phyloP scores from a whole-genome alignment of 148 eudicot genomes.

The Diospyros kaki region DNA sequence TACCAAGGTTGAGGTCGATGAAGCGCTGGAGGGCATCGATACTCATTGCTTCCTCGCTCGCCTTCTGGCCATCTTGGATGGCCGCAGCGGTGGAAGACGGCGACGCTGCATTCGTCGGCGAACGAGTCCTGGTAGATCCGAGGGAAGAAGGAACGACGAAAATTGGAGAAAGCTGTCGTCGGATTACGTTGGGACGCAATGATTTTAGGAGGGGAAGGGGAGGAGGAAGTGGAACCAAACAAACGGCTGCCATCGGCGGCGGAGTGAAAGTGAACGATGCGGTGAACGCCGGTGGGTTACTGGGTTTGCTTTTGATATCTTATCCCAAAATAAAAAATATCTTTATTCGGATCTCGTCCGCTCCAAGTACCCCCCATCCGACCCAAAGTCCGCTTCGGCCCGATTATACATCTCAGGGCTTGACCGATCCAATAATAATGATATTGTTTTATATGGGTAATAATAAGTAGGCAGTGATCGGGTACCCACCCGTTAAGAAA shows the following conservation, averaged over 20 bases:
- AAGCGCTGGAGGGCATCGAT: conserved; percentile 63
- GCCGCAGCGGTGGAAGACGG: neutral
- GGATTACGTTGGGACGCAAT: conserved; percentile 1
- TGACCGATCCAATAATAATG: no score
- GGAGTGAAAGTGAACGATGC: no score
- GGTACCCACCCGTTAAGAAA: no score
- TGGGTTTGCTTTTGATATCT: neutral
- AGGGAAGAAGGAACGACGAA: neutral
- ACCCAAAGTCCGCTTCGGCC: no score
- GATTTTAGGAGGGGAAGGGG: conserved; percentile 19
- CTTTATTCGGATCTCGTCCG: no score
- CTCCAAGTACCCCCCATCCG: no score
- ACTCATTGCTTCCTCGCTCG: conserved; percentile 41
- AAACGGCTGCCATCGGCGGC: conserved; percentile 36
- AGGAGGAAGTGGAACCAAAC: conserved; percentile 24
- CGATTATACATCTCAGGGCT: no score
- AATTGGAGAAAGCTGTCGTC: conserved; percentile 5
- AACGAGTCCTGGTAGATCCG: conserved; percentile 16
- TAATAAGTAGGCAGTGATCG: no score
- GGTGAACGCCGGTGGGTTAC: neutral
- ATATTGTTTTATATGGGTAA: no score
- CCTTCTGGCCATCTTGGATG: conserved; percentile 11
- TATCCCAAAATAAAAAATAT: neutral
- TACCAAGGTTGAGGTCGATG: conserved; percentile 64
- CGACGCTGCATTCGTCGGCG: conserved; percentile 12